Percentiles rank a stretch among this genome's conserved stretches.
Evolutionary conservation across 345 rosid species (phyloP).

Genomic region (Pelargonium nanum): DNA sequence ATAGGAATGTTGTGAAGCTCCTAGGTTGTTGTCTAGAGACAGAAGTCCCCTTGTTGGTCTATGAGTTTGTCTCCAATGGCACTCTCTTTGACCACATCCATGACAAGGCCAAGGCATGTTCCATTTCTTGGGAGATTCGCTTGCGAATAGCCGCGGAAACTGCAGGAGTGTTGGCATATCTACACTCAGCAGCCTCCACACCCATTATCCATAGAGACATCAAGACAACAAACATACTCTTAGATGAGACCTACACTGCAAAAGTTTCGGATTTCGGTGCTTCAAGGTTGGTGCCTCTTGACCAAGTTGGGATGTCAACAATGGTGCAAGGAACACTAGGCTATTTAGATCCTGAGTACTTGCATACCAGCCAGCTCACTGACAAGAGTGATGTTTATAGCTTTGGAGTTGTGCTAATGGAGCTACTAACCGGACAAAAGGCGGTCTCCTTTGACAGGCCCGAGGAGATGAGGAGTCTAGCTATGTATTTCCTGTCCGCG

Average conservation of each 20-base stretch:
- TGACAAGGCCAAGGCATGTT: not conserved
- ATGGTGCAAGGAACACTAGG: constrained; percentile 22
- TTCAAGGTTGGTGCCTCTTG: constrained; percentile 20
- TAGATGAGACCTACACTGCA: constrained; percentile 12
- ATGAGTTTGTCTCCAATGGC: constrained; percentile 17
- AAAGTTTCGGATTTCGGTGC: constrained; percentile 21
- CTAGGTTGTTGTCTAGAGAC: constrained; percentile 19
- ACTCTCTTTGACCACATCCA: constrained; percentile 16
- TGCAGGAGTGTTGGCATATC: constrained; percentile 8
- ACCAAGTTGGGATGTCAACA: constrained; percentile 11
- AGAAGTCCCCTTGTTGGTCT: constrained; percentile 12
- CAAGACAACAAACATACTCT: constrained; percentile 15
- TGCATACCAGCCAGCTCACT: constrained; percentile 11
- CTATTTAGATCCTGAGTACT: constrained; percentile 24
- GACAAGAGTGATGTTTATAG: constrained; percentile 21
- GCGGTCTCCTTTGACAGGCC: constrained; percentile 6
- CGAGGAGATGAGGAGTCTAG: constrained; percentile 9
- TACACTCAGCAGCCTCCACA: constrained; percentile 11
- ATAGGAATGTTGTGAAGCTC: constrained; percentile 16
- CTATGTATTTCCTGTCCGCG: constrained; percentile 5
- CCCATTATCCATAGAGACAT: constrained; percentile 23
- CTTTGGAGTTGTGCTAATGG: constrained; percentile 14
- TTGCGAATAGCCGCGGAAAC: constrained; percentile 16
- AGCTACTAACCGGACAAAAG: constrained; percentile 10
- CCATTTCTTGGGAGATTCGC: constrained; percentile 14